phyloP scores from a whole-genome alignment of 768 basidiomycete genomes.

The Tylopilus cervinicoccineus region DNA sequence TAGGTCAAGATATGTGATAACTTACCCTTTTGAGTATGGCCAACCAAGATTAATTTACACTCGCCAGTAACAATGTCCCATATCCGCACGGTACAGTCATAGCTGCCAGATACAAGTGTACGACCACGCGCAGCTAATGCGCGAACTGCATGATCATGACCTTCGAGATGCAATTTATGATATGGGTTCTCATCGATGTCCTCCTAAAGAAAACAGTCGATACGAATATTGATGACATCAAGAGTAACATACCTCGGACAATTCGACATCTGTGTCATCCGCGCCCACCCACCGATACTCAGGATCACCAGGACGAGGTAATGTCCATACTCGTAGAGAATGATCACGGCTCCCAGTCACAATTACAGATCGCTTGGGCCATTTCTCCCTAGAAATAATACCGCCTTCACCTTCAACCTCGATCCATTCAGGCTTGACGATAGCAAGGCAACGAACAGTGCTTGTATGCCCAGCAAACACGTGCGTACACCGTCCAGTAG shows the following conservation, averaged over 20 bases:
- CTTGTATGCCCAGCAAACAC: constrained; percentile 95
- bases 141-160: constrained; percentile 89
- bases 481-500: constrained; percentile 79
- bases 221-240: background rate
- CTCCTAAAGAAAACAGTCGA: constrained; percentile 38
- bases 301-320: constrained; percentile 68
- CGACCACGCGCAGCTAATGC: constrained; percentile 89
- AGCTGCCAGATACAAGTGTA: constrained; percentile 91
- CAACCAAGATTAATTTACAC: constrained; percentile 76
- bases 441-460: constrained; percentile 93
- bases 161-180: constrained; percentile 77
- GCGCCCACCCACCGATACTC: constrained; percentile 66
- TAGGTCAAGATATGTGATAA: constrained; percentile 23
- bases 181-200: constrained; percentile 82
- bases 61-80: constrained; percentile 89
- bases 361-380: constrained; percentile 67
- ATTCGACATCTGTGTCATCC: constrained; percentile 58
- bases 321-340: constrained; percentile 61
- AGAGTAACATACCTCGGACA: constrained; percentile 39
- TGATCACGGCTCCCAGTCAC: constrained; percentile 72
- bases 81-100: constrained; percentile 91
- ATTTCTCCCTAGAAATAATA: constrained; percentile 60
- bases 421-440: constrained; percentile 89
- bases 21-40: constrained; percentile 87
- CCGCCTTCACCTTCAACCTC: constrained; percentile 66